Base-by-base conservation (phyloP, 208 protist species). In the Balamuthia mandrillaris region DNA sequence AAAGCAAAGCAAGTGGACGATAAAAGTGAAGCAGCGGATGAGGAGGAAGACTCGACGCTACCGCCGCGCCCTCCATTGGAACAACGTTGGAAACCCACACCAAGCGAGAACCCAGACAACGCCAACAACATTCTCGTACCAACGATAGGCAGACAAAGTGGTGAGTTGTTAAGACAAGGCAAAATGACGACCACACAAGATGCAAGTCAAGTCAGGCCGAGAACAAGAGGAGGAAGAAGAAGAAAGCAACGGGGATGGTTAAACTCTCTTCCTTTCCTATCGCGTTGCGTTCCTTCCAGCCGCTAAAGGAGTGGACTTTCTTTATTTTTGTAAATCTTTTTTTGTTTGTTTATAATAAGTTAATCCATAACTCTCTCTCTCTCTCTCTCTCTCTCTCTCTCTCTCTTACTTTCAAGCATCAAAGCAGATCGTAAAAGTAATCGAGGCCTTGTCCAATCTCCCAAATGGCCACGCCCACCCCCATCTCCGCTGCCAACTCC, bases 401-500 rank as follows among this genome's bases (percentile, higher is more conserved):
- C n/a, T n/a, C n/a, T n/a, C n/a, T n/a, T n/a, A n/a, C n/a, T n/a
- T n/a, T 33, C n/a, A n/a, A 10, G 3, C 9, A 12, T 84, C 58
- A 84, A 18, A 84, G 35, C 18, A 72, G 24, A 16, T 84, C 41
- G 21, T 58, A 84, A 33, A 84, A 84, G 58, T 84, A 70, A 45
- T 84, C 78, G n/a, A 84, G 51, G 78, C 78, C 78, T 21, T 84
- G 78, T 12, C 78, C 78, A 10, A 84, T 84, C 58, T 84, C 78
- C 78, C 78, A 84, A 16, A 84, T 49, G 2, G 54, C 45, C 21
- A 84, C 51, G 14, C 78, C 78, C 21, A 70, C 58, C 29, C 78
- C 78, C 16, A 72, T n/a, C 6, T 35, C 54, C 29, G 42, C 35
- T 31, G 78, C 78, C 51, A 84, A 37, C 35, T 65, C 56, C 16